Evolutionary conservation across 202 grass and related monocot genomes (phyloP).

Genomic region (Musa balbisiana): DNA sequence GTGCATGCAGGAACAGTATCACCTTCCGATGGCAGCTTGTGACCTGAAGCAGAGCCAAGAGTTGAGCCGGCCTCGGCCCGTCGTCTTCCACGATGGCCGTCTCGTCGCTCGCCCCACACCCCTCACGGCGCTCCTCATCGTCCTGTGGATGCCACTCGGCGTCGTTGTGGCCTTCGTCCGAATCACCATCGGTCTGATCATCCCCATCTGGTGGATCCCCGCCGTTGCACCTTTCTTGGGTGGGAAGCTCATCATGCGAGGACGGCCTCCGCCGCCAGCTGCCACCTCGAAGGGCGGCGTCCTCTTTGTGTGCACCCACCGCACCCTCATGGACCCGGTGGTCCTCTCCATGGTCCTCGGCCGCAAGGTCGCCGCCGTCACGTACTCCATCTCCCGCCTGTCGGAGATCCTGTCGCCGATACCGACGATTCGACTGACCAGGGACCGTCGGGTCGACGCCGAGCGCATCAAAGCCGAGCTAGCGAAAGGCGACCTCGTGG

Average conservation of each 20-base stretch:
- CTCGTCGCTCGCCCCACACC: conserved; percentile 64
- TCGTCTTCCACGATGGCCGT: conserved; percentile 91
- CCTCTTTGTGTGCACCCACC: conserved; percentile 90
- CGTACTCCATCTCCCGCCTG: conserved; percentile 89
- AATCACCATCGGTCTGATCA: conserved; percentile 45
- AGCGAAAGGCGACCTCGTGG: conserved; percentile 51
- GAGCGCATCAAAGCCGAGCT: conserved; percentile 55
- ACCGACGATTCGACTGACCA: conserved; percentile 65
- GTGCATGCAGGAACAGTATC: conserved; percentile 40
- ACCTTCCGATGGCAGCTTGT: conserved; percentile 29
- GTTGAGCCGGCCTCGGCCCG: conserved; percentile 32
- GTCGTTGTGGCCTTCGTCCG: conserved; percentile 51
- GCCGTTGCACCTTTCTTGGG: conserved; percentile 51
- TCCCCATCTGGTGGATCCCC: conserved; percentile 49
- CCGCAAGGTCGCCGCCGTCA: conserved; percentile 74
- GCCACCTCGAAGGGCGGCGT: conserved; percentile 30
- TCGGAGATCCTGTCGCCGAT: conserved; percentile 83
- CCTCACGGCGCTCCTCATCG: conserved; percentile 54
- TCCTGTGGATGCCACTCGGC: conserved; percentile 79
- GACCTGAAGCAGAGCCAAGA: conserved; percentile 4
- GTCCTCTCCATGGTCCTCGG: conserved; percentile 61
- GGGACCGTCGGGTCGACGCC: conserved; percentile 56
- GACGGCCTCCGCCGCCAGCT: conserved; percentile 28
- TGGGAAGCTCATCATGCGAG: conserved; percentile 49
- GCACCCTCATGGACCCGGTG: conserved; percentile 91